Conservation (phyloP, 2,329 filamentous ascomycete species). For the Colletotrichum gloeosporioides region DNA sequence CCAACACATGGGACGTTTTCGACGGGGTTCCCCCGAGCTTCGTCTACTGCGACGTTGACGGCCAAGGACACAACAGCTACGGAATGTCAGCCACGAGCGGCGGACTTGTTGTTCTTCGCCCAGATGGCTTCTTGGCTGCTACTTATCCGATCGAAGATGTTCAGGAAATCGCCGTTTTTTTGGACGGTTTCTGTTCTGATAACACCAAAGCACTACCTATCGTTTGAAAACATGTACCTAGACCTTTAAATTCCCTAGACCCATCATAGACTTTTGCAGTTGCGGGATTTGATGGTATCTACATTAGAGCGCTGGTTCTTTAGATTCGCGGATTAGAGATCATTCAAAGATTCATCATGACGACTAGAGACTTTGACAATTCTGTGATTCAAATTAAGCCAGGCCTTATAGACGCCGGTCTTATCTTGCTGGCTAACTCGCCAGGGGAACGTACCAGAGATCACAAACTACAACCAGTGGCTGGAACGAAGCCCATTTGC, state of each 20-base stretch:
- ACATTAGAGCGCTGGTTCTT: fast-evolving
- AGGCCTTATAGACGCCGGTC: not conserved
- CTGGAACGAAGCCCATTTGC: not conserved
- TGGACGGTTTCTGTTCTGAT: not conserved
- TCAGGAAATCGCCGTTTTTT: not conserved
- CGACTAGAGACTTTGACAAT: fast-evolving
- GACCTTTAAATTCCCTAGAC: not conserved
- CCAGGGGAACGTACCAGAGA: not conserved
- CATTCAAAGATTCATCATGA: fast-evolving
- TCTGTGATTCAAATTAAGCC: not conserved
- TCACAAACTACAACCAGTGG: not conserved
- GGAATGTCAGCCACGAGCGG: not conserved
- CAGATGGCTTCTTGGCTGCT: not conserved
- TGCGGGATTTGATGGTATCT: fast-evolving
- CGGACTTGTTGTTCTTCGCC: not conserved
- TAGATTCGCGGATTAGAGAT: fast-evolving
- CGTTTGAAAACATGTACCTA: not conserved
- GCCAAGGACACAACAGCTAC: not conserved
- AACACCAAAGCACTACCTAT: not conserved
- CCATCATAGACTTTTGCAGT: not conserved
- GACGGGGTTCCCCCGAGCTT: not conserved
- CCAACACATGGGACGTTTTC: not conserved
- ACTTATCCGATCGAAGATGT: not conserved
- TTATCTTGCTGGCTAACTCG: fast-evolving
- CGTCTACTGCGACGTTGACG: not conserved